Evolutionary conservation across 768 basidiomycete species (phyloP).

Genomic region (Trametes gibbosa): DNA sequence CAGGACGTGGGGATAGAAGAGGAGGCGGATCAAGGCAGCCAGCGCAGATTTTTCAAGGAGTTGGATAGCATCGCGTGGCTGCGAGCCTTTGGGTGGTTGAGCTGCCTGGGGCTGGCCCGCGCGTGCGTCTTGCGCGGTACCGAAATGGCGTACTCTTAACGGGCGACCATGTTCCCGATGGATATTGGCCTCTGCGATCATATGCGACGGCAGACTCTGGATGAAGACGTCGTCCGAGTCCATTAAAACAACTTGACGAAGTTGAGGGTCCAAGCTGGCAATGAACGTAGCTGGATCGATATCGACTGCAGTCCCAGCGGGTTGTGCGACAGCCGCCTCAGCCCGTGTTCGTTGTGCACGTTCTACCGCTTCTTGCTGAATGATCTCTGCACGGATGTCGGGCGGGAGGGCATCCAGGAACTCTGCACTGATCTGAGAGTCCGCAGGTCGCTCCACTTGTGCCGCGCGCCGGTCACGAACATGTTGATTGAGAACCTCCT

Average conservation of each 20-base stretch:
- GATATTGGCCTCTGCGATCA: conserved; percentile 78
- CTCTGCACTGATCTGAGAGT: conserved; percentile 90
- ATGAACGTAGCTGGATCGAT: conserved; percentile 92
- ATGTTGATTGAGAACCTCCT: conserved; percentile 97
- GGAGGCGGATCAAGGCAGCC: conserved; percentile 82
- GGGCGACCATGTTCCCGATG: conserved; percentile 53
- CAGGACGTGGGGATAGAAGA: conserved; percentile 94
- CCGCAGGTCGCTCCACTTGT: conserved; percentile 66
- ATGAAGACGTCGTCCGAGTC: conserved; percentile 87
- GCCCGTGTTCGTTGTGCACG: conserved; percentile 53
- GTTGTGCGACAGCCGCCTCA: conserved; percentile 37
- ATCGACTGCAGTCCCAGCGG: conserved; percentile 52
- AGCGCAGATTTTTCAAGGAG: conserved; percentile 89
- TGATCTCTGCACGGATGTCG: conserved; percentile 93
- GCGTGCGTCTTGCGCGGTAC: conserved; percentile 6
- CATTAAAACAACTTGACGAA: conserved; percentile 87
- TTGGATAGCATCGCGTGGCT: conserved; percentile 84
- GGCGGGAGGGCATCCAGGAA: conserved; percentile 96
- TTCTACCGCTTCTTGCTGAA: conserved; percentile 91
- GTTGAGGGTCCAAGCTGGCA: conserved; percentile 83
- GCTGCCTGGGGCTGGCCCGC: conserved; percentile 14
- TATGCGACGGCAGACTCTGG: conserved; percentile 76
- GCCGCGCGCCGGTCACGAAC: conserved; percentile 88
- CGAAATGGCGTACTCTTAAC: conserved; percentile 9
- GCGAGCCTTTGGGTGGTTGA: conserved; percentile 46